Base-by-base conservation (phyloP, 768 basidiomycete genomes). In the Daedaleopsis sinensis region DNA sequence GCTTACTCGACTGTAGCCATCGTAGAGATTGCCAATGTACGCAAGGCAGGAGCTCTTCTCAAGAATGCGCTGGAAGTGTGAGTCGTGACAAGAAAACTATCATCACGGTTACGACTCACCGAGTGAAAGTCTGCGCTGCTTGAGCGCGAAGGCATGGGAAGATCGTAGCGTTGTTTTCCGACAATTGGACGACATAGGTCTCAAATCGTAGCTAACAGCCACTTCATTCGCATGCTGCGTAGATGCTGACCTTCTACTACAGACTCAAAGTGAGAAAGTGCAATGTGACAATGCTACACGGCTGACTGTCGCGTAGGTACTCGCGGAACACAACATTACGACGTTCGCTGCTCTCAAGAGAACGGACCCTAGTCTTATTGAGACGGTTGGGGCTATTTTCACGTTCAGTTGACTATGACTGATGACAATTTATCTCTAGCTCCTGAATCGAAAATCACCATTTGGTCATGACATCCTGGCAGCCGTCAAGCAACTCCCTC, bases 121-220 rank as follows among this genome's bases (percentile, higher is more conserved):
- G 2, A n/a, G 24, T 48, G 19, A 9, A 50, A 93, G 94, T 32
- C 73, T 89, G 24, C 88, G 96, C 12, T 90, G 88, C 65, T 69
- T 98, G 39, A 82, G 79, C 55, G 93, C 92, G 5, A 94, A 89
- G 67, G 89, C 93, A 46, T 98, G 96, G 96, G 96, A 98, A 68
- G 90, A 94, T 68, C 79, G 91, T 19, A 87, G 94, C 5, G 77
- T 88, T 15, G 89, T 96, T 8, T 82, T 98, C 56, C 83, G 90
- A 15, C 96, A 98, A 72, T 82, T 98, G 52, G 87, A 91, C 37
- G 85, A 88, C n/a, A 88, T 98, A 44, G 96, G 96, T 36, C 93
- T 94, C 70, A 94, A 93, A 83, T 93, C 91, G 92, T 93, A 32
- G 27, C 27, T 32, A 7, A 32, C 7, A 3, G 7, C 27, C 27